Evolutionary conservation across 116 monocot genomes (phyloP).

Genomic region (Phalaenopsis hybrid): DNA sequence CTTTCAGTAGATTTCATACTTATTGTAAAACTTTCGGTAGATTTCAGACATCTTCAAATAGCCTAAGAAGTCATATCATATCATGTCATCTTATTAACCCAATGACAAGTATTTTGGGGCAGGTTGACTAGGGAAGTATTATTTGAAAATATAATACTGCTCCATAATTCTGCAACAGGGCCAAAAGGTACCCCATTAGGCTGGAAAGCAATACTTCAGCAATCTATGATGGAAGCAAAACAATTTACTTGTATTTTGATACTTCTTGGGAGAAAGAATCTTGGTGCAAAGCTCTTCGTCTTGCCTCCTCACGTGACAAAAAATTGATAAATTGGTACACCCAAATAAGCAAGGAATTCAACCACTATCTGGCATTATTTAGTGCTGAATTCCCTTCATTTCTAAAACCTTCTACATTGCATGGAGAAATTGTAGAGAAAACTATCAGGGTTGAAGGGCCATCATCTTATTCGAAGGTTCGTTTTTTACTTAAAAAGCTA

Average conservation of each 20-base stretch:
- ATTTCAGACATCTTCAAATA: background rate
- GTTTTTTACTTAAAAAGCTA: constrained; percentile 68
- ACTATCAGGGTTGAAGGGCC: constrained; percentile 36
- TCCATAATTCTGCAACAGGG: constrained; percentile 37
- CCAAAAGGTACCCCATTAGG: constrained; percentile 79
- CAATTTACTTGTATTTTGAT: constrained; percentile 63
- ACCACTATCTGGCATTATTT: constrained; percentile 52
- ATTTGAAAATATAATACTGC: constrained; percentile 5
- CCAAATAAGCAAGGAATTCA: constrained; percentile 56
- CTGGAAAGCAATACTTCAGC: constrained; percentile 58
- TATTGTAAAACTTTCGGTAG: too few relatives aligned
- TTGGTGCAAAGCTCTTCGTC: constrained; percentile 93
- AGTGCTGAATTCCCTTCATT: constrained; percentile 65
- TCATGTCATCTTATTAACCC: background rate
- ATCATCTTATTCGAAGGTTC: constrained; percentile 53
- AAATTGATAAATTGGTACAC: constrained; percentile 40
- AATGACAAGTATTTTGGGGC: background rate
- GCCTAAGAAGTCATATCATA: too few relatives aligned
- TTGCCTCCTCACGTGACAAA: constrained; percentile 58
- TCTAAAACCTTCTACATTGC: constrained; percentile 47
- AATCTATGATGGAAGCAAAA: constrained; percentile 62
- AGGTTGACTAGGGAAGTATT: background rate
- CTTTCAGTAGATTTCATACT: background rate
- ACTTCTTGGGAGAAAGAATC: constrained; percentile 97
- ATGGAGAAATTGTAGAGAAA: constrained; percentile 39